Evolutionary conservation across 306 rosid genomes (phyloP).

Genomic region (Gleditsia sinensis): DNA sequence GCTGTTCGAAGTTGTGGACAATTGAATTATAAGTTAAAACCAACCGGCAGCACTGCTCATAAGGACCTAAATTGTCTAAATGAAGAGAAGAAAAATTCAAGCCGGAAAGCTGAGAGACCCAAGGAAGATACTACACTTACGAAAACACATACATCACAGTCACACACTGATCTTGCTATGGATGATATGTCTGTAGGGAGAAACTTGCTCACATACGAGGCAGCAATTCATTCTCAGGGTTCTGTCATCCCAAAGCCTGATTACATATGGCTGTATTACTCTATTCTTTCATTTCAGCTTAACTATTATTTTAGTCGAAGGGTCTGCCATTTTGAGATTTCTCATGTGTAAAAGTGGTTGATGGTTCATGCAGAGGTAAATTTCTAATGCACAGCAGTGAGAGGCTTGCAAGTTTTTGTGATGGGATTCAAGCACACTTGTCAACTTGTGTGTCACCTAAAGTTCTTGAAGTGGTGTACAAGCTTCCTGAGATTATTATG

Average conservation of each 20-base stretch:
- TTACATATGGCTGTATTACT: conserved; percentile 39
- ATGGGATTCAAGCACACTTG: conserved; percentile 34
- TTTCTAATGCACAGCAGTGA: conserved; percentile 19
- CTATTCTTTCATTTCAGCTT: background rate
- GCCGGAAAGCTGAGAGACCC: background rate
- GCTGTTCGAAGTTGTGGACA: conserved; percentile 12
- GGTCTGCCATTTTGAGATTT: background rate
- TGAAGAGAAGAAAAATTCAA: background rate
- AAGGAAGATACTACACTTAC: background rate
- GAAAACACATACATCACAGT: conserved; percentile 10
- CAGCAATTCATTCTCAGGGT: background rate
- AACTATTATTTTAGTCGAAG: background rate
- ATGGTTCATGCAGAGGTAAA: conserved; percentile 35
- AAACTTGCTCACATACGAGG: background rate
- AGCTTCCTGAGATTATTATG: conserved; percentile 20
- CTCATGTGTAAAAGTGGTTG: background rate
- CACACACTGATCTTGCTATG: background rate
- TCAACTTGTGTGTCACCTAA: conserved; percentile 23
- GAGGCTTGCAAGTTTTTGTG: background rate
- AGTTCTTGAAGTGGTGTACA: conserved; percentile 32
- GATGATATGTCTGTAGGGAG: background rate
- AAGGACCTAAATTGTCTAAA: conserved; percentile 15
- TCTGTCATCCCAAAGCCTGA: conserved; percentile 18
- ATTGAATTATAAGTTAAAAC: background rate
- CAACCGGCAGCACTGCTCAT: background rate